Base-by-base conservation (phyloP, 2,329 filamentous ascomycete genomes). In the Nothophoma quercina region DNA sequence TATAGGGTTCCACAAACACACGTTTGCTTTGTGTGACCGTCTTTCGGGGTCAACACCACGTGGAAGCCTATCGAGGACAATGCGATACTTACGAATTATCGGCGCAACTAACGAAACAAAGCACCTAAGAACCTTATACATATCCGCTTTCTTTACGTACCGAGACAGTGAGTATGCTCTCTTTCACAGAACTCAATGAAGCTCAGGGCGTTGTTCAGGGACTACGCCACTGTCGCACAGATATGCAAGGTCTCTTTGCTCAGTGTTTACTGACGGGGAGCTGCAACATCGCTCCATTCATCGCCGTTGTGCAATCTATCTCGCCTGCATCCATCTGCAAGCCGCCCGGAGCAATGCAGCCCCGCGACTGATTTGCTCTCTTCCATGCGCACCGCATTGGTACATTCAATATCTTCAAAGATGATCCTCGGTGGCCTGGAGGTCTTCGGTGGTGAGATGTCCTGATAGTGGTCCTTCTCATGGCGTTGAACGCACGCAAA, bases 401-500 rank as follows among this genome's bases (percentile, higher is more conserved):
- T 10, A 6, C 15, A 23, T 12, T 29, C 19, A n/a, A 26, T 16
- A 12, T 13, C 18, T 22, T 10, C 41, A 12, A 22, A 21, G 33
- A 35, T 21, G 8, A 13, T 5, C 12, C n/a, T 36, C n/a, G 12
- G n/a, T n/a, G n/a, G n/a, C n/a, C n/a, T n/a, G n/a, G n/a, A n/a
- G n/a, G n/a, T n/a, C n/a, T n/a, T n/a, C n/a, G n/a, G 39, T 58
- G 32, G 44, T 38, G 39, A 54, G 32, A 54, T 29, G 25, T 28
- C n/a, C 29, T 32, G 38, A 39, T 43, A 33, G 29, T 25, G 26
- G 18, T 34, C 19, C 34, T 26, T 5, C 10, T 32, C 9, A 44
- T 51, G 52, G 54, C 59, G 45, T 55, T 21, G 41, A 64, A 60
- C 39, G 41, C 51, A 62, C 63, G 62, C 62, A 66, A 61, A 59